Evolutionary conservation across 345 rosid genomes (phyloP).

Genomic region (Hevea brasiliensis): DNA sequence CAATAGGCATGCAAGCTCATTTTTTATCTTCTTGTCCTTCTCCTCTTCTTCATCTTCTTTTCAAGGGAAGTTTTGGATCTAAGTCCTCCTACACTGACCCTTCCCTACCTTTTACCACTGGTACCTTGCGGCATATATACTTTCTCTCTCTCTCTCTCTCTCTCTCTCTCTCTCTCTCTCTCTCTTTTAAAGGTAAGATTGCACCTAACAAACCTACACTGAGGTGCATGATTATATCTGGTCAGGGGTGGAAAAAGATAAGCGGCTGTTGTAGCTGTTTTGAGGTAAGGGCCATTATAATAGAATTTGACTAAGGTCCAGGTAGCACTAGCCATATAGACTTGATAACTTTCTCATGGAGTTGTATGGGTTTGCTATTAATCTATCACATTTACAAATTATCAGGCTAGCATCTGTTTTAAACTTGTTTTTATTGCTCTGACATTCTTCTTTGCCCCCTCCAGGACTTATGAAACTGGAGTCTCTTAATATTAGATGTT

Average conservation of each 20-base stretch:
- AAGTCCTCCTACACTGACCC: neutral
- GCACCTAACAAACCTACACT: no score
- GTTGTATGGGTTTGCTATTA: neutral
- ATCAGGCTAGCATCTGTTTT: neutral
- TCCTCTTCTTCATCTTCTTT: neutral
- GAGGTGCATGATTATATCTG: no score
- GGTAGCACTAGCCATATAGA: no score
- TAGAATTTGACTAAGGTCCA: no score
- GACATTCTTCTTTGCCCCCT: neutral
- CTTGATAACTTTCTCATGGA: neutral
- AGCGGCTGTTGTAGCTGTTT: no score
- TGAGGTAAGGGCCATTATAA: no score
- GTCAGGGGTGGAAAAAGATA: no score
- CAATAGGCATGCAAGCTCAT: neutral
- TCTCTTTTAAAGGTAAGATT: no score
- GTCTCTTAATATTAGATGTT: conserved; percentile 75
- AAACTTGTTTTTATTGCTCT: neutral
- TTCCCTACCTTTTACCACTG: neutral
- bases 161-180: neutral
- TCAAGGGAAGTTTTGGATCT: no score
- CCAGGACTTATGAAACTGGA: conserved; percentile 69
- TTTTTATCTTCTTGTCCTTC: no score
- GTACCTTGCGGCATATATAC: neutral
- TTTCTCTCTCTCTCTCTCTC: neutral
- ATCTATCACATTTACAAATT: neutral